Base-by-base conservation (phyloP, 2,329 filamentous ascomycete genomes). In the Oidium heveae region DNA sequence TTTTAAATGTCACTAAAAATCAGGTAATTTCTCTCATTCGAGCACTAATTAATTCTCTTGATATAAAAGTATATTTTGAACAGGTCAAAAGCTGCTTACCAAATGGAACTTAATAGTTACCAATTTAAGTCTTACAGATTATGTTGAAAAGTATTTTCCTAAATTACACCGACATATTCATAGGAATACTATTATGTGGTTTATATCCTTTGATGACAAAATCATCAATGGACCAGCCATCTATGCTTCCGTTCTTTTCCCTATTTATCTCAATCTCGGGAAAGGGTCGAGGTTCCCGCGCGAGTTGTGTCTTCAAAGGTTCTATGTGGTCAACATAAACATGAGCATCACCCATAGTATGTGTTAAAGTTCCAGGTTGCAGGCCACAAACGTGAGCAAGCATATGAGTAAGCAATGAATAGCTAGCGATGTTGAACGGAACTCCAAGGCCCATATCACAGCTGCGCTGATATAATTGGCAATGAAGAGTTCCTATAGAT, bases 321-420 rank as follows among this genome's bases (percentile, higher is more conserved):
- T 94, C 87, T 8, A 94, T 76, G 66, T 98, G 91, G 66, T 98
- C 89, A 8, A 82, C 69, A 68, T 98, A 98, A 1, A 98, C 82
- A 68, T 98, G 91, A n/a, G 89, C 86, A 67, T 98, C 91, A 15
- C 91, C 91, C 87, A 98, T 94, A 52, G 87, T 87, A 68, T 96
- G 91, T 41, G 87, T 91, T 58, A 98, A 74, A 53, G 78, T 89
- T 0, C 89, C 91, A 0, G 91, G 87, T 0, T 85, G 76, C 55
- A 98, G 68, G 60, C 88, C 82, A 64, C 84, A 87, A 12, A 84
- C 86, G 65, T 88, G 82, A 0, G 91, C 89, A 50, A 98, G 71
- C 83, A 98, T 96, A 67, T 96, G 88, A 44, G 88, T 95, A 43
- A 98, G 72, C 55, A 98, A 72, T 36, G 91, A 87, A 69, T 98